Percentiles rank a stretch among this genome's conserved stretches.
phyloP scores from a whole-genome alignment of 345 rosid species.

The Rhizophora apiculata region DNA sequence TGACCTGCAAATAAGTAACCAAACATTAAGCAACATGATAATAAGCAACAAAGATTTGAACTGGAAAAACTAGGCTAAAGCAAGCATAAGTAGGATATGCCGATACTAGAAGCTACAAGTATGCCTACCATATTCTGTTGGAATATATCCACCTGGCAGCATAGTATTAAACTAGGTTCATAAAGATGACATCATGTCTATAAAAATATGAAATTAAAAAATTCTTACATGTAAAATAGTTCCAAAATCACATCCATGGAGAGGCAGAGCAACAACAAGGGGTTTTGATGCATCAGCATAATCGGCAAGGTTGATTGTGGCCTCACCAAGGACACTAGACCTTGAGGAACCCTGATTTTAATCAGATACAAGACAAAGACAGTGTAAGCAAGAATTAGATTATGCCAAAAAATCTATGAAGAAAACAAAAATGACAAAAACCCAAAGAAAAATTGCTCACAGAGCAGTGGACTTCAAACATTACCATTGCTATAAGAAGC shows the following conservation, averaged over 20 bases:
- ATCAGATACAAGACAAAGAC: slow-evolving; percentile 22
- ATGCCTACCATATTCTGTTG: slow-evolving; percentile 7
- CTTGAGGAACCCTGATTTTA: slow-evolving; percentile 80
- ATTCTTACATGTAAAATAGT: slow-evolving; percentile 83
- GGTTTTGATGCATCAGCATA: slow-evolving; percentile 90
- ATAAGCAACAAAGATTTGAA: background rate
- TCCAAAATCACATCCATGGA: slow-evolving; percentile 86
- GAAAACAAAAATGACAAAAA: background rate
- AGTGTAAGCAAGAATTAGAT: background rate
- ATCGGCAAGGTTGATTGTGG: slow-evolving; percentile 83
- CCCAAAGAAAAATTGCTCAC: slow-evolving; percentile 7
- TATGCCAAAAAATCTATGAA: background rate
- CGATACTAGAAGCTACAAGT: background rate
- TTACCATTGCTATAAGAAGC: slow-evolving; percentile 83
- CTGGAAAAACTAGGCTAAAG: slow-evolving; percentile 8
- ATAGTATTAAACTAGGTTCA: slow-evolving; percentile 5
- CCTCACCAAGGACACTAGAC: slow-evolving; percentile 90
- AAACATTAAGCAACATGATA: slow-evolving; percentile 7
- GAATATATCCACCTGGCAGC: background rate
- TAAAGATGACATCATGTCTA: background rate
- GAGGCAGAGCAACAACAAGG: slow-evolving; percentile 55
- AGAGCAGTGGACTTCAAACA: slow-evolving; percentile 8
- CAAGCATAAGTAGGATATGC: slow-evolving; percentile 7
- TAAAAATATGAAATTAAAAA: slow-evolving; percentile 19
- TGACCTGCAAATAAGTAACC: slow-evolving; percentile 50